Conservation (phyloP, 2,329 filamentous ascomycete genomes). For the Pestalotiopsis sp. region DNA sequence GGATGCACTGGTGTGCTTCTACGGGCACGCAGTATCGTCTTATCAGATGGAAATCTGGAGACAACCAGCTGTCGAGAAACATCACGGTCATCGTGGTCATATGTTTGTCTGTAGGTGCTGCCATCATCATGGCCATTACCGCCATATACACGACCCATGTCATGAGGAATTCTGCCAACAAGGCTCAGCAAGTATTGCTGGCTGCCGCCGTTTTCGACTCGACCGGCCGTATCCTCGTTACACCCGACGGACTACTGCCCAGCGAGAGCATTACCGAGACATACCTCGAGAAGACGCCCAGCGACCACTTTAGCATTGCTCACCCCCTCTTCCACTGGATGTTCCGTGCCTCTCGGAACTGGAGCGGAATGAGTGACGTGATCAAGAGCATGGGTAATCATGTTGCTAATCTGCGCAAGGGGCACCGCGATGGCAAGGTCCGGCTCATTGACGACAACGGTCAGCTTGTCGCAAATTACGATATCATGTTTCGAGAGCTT, state of each 20-base stretch:
- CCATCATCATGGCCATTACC: conserved; percentile 58
- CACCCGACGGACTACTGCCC: conserved; percentile 69
- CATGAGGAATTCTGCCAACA: conserved; percentile 55
- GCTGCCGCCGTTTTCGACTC: conserved; percentile 69
- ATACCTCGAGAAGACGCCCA: conserved; percentile 70
- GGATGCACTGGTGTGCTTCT: conserved; percentile 86
- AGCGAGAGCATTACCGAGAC: conserved; percentile 78
- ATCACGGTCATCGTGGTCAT: conserved; percentile 75
- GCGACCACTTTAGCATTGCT: conserved; percentile 74
- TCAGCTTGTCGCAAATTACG: conserved; percentile 68
- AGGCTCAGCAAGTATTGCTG: conserved; percentile 62
- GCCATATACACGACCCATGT: conserved; percentile 56
- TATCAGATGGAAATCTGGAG: conserved; percentile 43
- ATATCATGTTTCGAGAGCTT: conserved; percentile 76
- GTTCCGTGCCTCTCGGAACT: conserved; percentile 79
- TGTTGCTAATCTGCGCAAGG: conserved; percentile 53
- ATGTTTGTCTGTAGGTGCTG: conserved; percentile 65
- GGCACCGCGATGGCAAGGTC: conserved; percentile 39
- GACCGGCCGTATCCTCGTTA: conserved; percentile 68
- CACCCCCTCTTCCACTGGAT: conserved; percentile 89
- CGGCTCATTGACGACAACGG: conserved; percentile 56
- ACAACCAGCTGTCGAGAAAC: conserved; percentile 55
- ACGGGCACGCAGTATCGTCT: conserved; percentile 71
- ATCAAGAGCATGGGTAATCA: conserved; percentile 75
- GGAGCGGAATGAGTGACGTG: conserved; percentile 68